These are phyloP conservation scores for Colletotrichum sp. DNA, from an alignment of 2,329 filamentous ascomycete species.

Conservation along the genomic window DNA sequence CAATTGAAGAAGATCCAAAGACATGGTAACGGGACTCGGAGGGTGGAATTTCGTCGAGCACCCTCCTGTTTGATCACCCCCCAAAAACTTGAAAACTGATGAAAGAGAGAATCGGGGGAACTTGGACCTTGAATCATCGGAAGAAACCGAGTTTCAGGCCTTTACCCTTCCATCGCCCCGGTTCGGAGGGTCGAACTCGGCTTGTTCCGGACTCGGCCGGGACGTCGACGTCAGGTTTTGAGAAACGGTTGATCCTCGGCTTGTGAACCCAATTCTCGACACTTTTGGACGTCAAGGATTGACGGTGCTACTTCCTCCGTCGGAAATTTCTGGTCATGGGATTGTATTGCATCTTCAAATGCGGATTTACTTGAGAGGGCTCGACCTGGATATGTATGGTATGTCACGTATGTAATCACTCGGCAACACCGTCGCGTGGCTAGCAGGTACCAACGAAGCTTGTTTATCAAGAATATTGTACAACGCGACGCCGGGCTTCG, in stretches of 20 bases:
- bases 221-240: not conserved
- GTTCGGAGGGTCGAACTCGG: not conserved
- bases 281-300: not conserved
- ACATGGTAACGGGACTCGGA: not conserved
- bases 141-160: not conserved
- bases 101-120: not conserved
- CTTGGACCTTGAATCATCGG: not conserved
- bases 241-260: not conserved
- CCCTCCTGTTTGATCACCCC: not conserved
- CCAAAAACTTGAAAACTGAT: not conserved
- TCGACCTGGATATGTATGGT: not conserved
- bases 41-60: too few relatives aligned
- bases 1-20: too few relatives aligned
- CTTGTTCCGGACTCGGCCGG: not conserved
- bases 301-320: not conserved
- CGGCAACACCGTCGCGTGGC: not conserved
- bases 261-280: not conserved
- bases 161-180: not conserved
- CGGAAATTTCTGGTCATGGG: not conserved
- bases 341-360: not conserved
- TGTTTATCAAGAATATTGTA: conserved; percentile 22
- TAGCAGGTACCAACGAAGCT: not conserved
- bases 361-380: not conserved
- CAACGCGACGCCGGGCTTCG: conserved; percentile 14
- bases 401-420: not conserved